Evolutionary conservation across 2,329 filamentous ascomycete genomes (phyloP).

Genomic region (Tolypocladium album): DNA sequence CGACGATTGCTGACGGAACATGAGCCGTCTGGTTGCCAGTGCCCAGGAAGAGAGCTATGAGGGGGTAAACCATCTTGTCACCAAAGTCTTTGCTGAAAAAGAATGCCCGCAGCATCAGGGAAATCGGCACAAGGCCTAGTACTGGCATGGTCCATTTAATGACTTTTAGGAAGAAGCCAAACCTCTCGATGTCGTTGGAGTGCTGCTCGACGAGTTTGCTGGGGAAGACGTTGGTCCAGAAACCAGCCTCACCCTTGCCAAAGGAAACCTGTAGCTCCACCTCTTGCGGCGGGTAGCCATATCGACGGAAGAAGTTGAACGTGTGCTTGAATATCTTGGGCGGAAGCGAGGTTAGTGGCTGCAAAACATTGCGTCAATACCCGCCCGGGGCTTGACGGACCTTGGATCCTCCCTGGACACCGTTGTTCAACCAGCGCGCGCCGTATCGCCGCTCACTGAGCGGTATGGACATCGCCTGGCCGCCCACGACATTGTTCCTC

Average conservation of each 20-base stretch:
- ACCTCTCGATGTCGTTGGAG: slow-evolving; percentile 44
- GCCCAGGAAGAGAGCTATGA: slow-evolving; percentile 63
- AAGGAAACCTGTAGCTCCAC: slow-evolving; percentile 54
- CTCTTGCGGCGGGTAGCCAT: slow-evolving; percentile 44
- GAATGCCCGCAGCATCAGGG: slow-evolving; percentile 55
- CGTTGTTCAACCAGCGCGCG: slow-evolving; percentile 51
- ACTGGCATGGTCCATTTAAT: slow-evolving; percentile 50
- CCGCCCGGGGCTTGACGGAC: slow-evolving; percentile 7
- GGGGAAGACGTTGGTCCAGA: slow-evolving; percentile 58
- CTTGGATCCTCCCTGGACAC: slow-evolving; percentile 47
- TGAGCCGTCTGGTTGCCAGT: slow-evolving; percentile 67
- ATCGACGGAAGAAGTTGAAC: slow-evolving; percentile 50
- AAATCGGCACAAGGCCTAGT: slow-evolving; percentile 51
- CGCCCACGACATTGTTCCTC: slow-evolving; percentile 44
- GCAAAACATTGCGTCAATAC: neutral
- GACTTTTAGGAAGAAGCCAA: slow-evolving; percentile 43
- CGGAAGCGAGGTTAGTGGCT: neutral
- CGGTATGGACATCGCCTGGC: slow-evolving; percentile 49
- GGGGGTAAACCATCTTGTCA: slow-evolving; percentile 59
- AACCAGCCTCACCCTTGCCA: slow-evolving; percentile 44
- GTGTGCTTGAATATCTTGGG: slow-evolving; percentile 56
- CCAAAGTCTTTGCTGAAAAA: slow-evolving; percentile 59
- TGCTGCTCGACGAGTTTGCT: slow-evolving; percentile 45
- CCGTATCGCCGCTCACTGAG: slow-evolving; percentile 45
- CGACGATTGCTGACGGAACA: slow-evolving; percentile 57